Evolutionary conservation across 495 filamentous ascomycete species (phyloP).

Genomic region (Podospora sp.): DNA sequence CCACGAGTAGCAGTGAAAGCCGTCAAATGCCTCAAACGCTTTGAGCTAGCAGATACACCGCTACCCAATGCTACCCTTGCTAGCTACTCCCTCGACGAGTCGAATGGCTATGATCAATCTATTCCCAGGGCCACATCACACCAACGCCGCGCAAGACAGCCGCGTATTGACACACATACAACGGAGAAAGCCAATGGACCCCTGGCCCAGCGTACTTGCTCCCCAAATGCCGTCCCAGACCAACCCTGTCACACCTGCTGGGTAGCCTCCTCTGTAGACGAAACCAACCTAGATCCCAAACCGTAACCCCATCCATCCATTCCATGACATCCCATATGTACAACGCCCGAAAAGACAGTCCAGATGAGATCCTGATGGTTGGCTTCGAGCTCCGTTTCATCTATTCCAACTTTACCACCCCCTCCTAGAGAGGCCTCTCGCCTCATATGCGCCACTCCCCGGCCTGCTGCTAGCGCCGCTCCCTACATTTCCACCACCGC

Average conservation of each 20-base stretch:
- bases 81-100: not conserved
- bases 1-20: not conserved
- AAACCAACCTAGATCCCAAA: not conserved
- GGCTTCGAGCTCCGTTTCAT: not conserved
- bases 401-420: conserved; percentile 31
- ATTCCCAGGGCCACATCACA: not conserved
- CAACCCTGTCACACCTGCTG: not conserved
- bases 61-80: not conserved
- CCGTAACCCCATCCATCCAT: not conserved
- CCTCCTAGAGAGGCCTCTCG: conserved; percentile 11
- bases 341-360: not conserved
- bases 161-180: not conserved
- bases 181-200: not conserved
- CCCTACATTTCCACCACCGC: conserved; percentile 42
- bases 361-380: not conserved
- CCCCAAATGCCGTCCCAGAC: not conserved
- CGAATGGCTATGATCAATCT: conserved; percentile 2
- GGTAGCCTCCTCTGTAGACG: not conserved
- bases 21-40: not conserved
- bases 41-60: not conserved
- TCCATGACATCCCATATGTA: conserved; percentile 3
- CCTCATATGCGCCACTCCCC: conserved; percentile 15
- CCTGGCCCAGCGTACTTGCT: not conserved
- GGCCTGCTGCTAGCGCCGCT: not conserved
- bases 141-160: not conserved